Base-by-base conservation (phyloP, 208 protist species). In the Herpetomonas tarakana region DNA sequence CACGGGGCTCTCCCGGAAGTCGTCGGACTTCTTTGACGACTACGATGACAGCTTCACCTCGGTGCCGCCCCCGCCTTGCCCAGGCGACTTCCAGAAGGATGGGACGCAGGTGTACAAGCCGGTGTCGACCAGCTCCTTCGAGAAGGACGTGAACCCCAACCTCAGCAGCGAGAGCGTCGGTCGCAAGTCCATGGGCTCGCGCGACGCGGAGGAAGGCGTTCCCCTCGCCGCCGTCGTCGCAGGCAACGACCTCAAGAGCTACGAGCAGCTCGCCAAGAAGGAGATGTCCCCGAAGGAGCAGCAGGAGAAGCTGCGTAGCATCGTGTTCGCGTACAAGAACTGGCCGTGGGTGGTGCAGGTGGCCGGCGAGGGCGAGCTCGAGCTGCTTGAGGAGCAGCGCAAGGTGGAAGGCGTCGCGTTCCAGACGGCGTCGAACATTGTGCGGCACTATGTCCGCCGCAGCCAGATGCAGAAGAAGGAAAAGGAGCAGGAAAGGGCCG, bases 281-380 rank as follows among this genome's bases (percentile, higher is more conserved):
- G 38, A 64, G 18, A 3, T 75, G 24, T 60, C 74, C 26, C 26
- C 38, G 25, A 46, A 68, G 14, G 63, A 44, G 7, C 68, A 60
- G 14, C 35, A 65, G 50, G 64, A 26, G 25, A 62, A 72, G 46
- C 51, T 65, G 27, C 35, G 62, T 24, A 67, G 62, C 29, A 35
- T 76, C 0, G 38, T 77, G 58, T 61, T 63, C 35, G 52, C 62
- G 0, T 25, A 58, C 44, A 64, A 61, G 29, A 56, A 69, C 41
- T 84, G 77, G 77, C 73, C 77, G 14, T 71, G 74, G 61, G 52
- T 80, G 18, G 59, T 84, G 18, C 73, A 73, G 1, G 63, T 46
- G 1, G 62, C 76, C n/a, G 71, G 59, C 3, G 46, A 29, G 12
- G 65, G 66, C 44, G 71, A 79, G 51, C 27, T 58, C 24, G 44